phyloP scores from a whole-genome alignment of 1,139 yeast genomes.

The Yamadazyma buinensis region DNA sequence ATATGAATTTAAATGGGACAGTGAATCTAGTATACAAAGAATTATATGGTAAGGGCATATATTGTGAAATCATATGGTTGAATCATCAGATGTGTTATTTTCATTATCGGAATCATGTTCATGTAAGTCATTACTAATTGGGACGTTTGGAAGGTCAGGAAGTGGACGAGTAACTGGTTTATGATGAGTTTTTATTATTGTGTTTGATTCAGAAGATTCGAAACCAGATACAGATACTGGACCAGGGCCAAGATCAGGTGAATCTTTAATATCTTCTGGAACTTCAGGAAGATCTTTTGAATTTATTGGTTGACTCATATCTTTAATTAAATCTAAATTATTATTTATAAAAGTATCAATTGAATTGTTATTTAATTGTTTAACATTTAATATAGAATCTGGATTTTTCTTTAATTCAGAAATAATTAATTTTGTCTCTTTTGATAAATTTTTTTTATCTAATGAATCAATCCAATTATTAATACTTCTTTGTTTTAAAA shows the following conservation, averaged over 20 bases:
- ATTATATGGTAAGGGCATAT: constrained; percentile 89
- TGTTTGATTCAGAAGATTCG: too few relatives aligned
- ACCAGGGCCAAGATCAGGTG: too few relatives aligned
- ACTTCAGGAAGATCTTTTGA: too few relatives aligned
- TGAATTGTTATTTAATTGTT: constrained; percentile 16
- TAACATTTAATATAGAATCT: constrained; percentile 17
- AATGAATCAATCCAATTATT: constrained; percentile 31
- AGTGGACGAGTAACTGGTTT: neutral
- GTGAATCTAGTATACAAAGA: constrained; percentile 63
- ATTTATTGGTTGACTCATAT: constrained; percentile 3
- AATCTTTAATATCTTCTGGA: too few relatives aligned
- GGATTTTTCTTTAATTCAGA: constrained; percentile 21
- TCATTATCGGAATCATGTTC: neutral
- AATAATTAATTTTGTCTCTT: constrained; percentile 2
- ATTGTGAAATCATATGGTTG: too few relatives aligned
- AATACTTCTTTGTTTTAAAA: constrained; percentile 12
- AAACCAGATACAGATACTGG: too few relatives aligned
- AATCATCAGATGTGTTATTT: constrained; percentile 2
- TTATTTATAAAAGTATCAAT: constrained; percentile 28
- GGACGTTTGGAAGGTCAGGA: neutral
- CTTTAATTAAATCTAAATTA: constrained; percentile 18
- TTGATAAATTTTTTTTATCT: constrained; percentile 13
- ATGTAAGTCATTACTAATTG: too few relatives aligned
- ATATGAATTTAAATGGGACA: constrained; percentile 66
- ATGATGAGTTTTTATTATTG: too few relatives aligned